These are phyloP conservation scores for Bidens hawaiensis DNA, from an alignment of 140 eudicot genomes.

Conservation along the genomic window DNA sequence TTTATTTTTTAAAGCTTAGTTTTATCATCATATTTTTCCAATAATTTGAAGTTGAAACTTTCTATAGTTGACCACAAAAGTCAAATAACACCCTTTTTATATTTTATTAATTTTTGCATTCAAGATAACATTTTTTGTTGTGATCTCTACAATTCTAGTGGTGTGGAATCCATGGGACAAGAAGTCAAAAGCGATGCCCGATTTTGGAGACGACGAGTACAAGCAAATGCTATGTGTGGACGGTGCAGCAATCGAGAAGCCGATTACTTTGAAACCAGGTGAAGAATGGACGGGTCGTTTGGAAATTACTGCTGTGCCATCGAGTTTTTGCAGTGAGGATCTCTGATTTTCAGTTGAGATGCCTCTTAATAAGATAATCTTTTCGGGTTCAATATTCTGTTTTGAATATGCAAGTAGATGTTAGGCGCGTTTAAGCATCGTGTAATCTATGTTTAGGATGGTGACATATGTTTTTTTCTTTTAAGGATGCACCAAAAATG, in stretches of 20 bases:
- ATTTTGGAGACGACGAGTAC: slow-evolving; percentile 77
- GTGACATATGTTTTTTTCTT: slow-evolving; percentile 5
- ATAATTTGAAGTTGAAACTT: too few species aligned
- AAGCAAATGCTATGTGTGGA: too few species aligned
- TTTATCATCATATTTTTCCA: too few species aligned
- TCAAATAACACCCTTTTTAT: too few species aligned
- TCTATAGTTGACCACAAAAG: too few species aligned
- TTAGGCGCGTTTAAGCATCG: slow-evolving; percentile 17
- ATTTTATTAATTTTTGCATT: too few species aligned
- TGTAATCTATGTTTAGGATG: slow-evolving; percentile 24
- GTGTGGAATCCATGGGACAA: slow-evolving; percentile 98
- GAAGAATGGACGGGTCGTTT: slow-evolving; percentile 90
- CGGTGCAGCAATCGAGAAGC: too few species aligned
- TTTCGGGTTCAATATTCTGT: slow-evolving; percentile 16
- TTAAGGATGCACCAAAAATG: slow-evolving; percentile 1
- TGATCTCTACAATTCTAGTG: slow-evolving; percentile 28
- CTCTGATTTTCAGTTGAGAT: slow-evolving; percentile 48
- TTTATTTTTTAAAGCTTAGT: too few species aligned
- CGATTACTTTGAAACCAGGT: too few species aligned
- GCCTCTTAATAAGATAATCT: slow-evolving; percentile 16
- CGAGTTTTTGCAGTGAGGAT: slow-evolving; percentile 73
- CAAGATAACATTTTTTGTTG: not conserved
- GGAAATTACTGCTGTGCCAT: slow-evolving; percentile 62
- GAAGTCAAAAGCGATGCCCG: slow-evolving; percentile 71
- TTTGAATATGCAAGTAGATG: slow-evolving; percentile 12